A percentile compares a stretch with the other conserved stretches of the same genome.
Evolutionary conservation across 176 grass and related monocot genomes (phyloP).

Genomic region (Chrysopogon serrulatus): DNA sequence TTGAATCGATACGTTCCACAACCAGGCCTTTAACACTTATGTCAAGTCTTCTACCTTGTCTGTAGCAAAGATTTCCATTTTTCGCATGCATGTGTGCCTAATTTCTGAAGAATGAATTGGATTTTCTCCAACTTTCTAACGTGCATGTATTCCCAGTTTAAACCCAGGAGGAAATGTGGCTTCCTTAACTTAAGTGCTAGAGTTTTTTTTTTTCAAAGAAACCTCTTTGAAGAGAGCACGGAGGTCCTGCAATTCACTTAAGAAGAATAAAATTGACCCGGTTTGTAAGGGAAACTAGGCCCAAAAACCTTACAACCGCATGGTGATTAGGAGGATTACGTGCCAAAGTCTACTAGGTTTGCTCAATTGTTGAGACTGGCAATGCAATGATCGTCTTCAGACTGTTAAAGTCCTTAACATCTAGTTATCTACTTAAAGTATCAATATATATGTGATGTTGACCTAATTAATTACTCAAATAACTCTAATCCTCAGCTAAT

Average conservation of each 20-base stretch:
- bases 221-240: neutral
- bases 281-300: neutral
- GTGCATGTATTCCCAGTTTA: neutral
- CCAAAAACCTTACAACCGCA: neutral
- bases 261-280: neutral
- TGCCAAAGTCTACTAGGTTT: neutral
- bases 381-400: neutral
- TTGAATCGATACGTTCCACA: neutral
- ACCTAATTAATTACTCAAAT: neutral
- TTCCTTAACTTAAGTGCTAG: neutral
- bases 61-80: neutral
- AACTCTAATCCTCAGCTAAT: neutral
- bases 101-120: neutral
- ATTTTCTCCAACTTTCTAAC: neutral
- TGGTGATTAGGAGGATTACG: neutral
- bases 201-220: neutral
- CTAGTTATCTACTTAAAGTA: neutral
- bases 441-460: neutral
- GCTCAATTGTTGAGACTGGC: neutral
- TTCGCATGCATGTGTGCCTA: neutral
- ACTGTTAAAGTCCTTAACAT: neutral
- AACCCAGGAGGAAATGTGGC: neutral
- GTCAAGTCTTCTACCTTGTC: neutral
- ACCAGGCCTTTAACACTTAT: neutral
- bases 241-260: neutral